Base-by-base conservation (phyloP, 345 rosid species). In the Toxicodendron radicans region DNA sequence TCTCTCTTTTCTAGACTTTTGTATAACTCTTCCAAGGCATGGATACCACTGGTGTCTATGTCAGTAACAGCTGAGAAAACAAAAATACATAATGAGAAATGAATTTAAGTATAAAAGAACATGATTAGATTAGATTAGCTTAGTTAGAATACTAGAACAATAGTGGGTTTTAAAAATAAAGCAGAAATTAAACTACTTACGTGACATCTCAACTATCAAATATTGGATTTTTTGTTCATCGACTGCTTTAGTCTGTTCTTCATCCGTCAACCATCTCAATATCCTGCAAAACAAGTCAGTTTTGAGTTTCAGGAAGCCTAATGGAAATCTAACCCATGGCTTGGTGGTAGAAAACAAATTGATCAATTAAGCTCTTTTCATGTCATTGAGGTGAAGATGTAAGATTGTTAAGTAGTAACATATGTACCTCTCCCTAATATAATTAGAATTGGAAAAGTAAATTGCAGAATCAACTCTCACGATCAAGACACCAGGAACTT, bases 381-480 rank as follows among this genome's bases (percentile, higher is more conserved):
- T 38, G 43, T 35, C 43, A 38, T 8, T 38, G 43, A 38, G 6
- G 43, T 38, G 43, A 38, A 38, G 43, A 6, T 38, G 43, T 38
- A 38, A n/a, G 43, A 38, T 7, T 38, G 43, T 38, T 5, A 38
- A 17, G 13, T n/a, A 17, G n/a, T 49, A 43, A 30, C 27, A 64
- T 14, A 0, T 46, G 32, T 82, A 91, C 99, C 99, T 90, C 76
- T 95, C 99, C 72, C 83, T 93, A 60, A 90, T 75, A 81, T 95
- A 95, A 68, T 93, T 95, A 66, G 99, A 91, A 87, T 95, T 95
- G 63, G 98, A 93, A 82, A 95, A 95, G 89, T 93, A 95, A 60
- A 95, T 89, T 12, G 99, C 98, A 0, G 98, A 93, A 84, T 95
- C 99, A 79, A 95, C 96, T 78, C 98, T 86, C 69, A 95, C 90